These are phyloP conservation scores for Plenodomus tracheiphilus DNA, from an alignment of 2,329 filamentous ascomycete genomes.

Conservation along the genomic window DNA sequence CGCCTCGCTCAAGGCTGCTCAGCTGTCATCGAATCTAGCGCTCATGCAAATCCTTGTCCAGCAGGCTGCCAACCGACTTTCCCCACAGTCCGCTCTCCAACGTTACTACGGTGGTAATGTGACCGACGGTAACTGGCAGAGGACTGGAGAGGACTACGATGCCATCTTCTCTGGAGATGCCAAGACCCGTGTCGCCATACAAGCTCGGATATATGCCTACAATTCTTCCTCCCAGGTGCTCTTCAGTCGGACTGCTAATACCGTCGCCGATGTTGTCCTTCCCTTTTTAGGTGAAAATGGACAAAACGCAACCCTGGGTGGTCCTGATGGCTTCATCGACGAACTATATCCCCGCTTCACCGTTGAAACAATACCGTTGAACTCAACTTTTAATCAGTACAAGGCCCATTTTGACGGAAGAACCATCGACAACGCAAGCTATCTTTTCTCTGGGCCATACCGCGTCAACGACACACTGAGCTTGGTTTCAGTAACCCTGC, in stretches of 20 bases:
- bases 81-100: conserved; percentile 56
- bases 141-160: conserved; percentile 66
- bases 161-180: conserved; percentile 69
- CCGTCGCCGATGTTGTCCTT: conserved; percentile 57
- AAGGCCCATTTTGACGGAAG: conserved; percentile 50
- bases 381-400: conserved; percentile 37
- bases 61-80: conserved; percentile 67
- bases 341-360: conserved; percentile 79
- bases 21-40: conserved; percentile 76
- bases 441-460: conserved; percentile 76
- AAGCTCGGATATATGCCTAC: conserved; percentile 73
- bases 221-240: conserved; percentile 59
- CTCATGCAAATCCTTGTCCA: conserved; percentile 75
- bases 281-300: conserved; percentile 67
- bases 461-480: conserved; percentile 73
- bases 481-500: conserved; percentile 78
- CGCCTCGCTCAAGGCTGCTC: conserved; percentile 82
- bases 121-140: conserved; percentile 60
- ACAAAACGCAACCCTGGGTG: conserved; percentile 62
- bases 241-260: conserved; percentile 51
- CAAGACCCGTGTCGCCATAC: conserved; percentile 58
- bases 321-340: conserved; percentile 69
- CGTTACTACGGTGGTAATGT: conserved; percentile 62
- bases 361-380: conserved; percentile 51
- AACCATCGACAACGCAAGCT: conserved; percentile 51